Percentiles rank a stretch among this genome's conserved stretches.
phyloP scores from a whole-genome alignment of 176 grass and related monocot species.

The Aegilops bicornis region DNA sequence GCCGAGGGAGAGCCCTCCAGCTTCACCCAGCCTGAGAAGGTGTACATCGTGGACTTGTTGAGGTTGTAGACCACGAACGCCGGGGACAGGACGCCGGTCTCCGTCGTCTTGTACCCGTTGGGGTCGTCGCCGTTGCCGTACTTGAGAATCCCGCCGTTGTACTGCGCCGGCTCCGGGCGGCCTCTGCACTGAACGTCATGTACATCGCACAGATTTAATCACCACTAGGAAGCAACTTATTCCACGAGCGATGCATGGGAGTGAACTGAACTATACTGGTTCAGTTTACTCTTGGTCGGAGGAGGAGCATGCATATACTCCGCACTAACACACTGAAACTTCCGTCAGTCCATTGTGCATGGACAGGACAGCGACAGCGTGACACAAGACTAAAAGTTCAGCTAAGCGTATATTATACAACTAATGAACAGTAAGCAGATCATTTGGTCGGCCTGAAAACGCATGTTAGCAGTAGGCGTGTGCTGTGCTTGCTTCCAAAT shows the following conservation, averaged over 20 bases:
- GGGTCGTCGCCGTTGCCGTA: slow-evolving; percentile 55
- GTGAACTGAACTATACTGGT: neutral
- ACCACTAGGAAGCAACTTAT: neutral
- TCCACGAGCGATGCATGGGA: neutral
- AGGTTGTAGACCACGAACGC: slow-evolving; percentile 86
- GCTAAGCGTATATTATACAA: neutral
- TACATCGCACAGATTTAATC: neutral
- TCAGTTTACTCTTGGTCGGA: neutral
- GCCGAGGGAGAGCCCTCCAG: slow-evolving; percentile 55
- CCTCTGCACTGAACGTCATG: slow-evolving; percentile 66
- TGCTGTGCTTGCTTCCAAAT: slow-evolving; percentile 26
- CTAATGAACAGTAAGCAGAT: neutral
- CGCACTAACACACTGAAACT: neutral
- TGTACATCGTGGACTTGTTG: slow-evolving; percentile 73
- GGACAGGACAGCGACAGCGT: slow-evolving; percentile 19
- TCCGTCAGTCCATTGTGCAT: neutral
- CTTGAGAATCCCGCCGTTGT: slow-evolving; percentile 83
- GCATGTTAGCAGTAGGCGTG: slow-evolving; percentile 19
- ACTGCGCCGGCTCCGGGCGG: slow-evolving; percentile 79
- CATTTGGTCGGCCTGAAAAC: slow-evolving; percentile 20
- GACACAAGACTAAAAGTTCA: slow-evolving; percentile 18
- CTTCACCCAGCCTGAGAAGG: slow-evolving; percentile 97
- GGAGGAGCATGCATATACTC: neutral
- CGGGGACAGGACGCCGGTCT: slow-evolving; percentile 69
- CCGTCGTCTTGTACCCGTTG: slow-evolving; percentile 60